Evolutionary conservation across 768 basidiomycete species (phyloP).

Genomic region (Lactifluus volemus): DNA sequence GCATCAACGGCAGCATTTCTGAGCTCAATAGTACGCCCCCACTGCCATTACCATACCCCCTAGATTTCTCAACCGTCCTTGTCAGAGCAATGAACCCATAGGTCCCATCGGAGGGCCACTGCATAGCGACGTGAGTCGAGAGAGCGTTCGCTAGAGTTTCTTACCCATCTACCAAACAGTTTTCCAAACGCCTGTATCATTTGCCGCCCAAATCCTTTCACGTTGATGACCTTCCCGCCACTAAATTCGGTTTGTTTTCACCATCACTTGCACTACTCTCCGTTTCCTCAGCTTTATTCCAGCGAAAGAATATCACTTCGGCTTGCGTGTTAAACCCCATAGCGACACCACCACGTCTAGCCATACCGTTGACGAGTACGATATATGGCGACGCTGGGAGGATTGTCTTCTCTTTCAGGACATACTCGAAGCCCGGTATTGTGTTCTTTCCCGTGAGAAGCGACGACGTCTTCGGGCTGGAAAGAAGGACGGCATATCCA

Average conservation of each 20-base stretch:
- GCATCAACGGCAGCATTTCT: no score
- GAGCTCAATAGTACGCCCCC: slow-evolving; percentile 10
- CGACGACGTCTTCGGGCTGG: slow-evolving; percentile 57
- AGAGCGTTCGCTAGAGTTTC: background rate
- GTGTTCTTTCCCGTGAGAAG: slow-evolving; percentile 54
- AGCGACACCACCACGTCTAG: slow-evolving; percentile 20
- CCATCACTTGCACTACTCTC: background rate
- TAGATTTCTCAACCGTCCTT: background rate
- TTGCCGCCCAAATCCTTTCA: slow-evolving; percentile 9
- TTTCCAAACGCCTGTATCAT: slow-evolving; percentile 15
- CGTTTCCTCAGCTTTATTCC: background rate
- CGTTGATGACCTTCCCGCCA: slow-evolving; percentile 10
- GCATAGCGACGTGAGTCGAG: slow-evolving; percentile 3
- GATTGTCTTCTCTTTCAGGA: slow-evolving; percentile 76
- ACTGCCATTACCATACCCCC: background rate
- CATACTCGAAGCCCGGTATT: slow-evolving; percentile 56
- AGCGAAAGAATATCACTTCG: slow-evolving; percentile 22
- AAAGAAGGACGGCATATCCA: slow-evolving; percentile 61
- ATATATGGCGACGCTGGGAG: slow-evolving; percentile 75
- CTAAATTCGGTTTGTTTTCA: slow-evolving; percentile 19
- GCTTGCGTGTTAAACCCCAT: slow-evolving; percentile 22
- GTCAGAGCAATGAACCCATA: background rate
- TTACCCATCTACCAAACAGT: slow-evolving; percentile 21
- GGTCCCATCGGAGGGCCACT: slow-evolving; percentile 3
- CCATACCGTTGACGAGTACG: slow-evolving; percentile 42